These are phyloP conservation scores for Neotropicomus parvogracilis DNA, from an alignment of 1,284 basidiomycete species.

Conservation along the genomic window DNA sequence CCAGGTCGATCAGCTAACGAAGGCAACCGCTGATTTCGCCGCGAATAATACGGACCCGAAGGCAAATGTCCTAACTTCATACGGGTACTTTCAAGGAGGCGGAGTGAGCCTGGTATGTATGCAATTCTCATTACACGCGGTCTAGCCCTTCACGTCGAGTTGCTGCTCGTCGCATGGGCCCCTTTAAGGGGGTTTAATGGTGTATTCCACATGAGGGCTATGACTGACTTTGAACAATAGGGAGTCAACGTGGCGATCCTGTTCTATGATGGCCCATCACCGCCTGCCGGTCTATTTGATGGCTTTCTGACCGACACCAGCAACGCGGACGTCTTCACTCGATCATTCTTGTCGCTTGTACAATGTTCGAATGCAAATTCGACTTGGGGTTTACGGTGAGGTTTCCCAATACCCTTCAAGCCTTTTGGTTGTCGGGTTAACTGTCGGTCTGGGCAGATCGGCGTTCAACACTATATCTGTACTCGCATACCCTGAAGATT, in stretches of 20 bases:
- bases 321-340: conserved; percentile 32
- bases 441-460: conserved; percentile 11
- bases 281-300: conserved; percentile 44
- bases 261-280: conserved; percentile 44
- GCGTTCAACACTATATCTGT: conserved; percentile 26
- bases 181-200: conserved; percentile 1
- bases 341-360: conserved; percentile 37
- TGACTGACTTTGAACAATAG: conserved; percentile 12
- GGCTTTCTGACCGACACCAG: conserved; percentile 34
- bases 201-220: conserved; percentile 1
- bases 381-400: conserved; percentile 25
- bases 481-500: conserved; percentile 18
- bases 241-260: conserved; percentile 23
- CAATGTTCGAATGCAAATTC: conserved; percentile 17
- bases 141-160: conserved; percentile 1
- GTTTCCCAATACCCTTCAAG: background rate
- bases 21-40: conserved; percentile 52
- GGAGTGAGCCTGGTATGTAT: conserved; percentile 31
- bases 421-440: background rate
- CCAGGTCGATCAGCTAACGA: conserved; percentile 22
- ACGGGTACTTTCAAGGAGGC: conserved; percentile 38
- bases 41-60: conserved; percentile 55
- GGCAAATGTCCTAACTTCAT: conserved; percentile 55
- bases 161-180: background rate
- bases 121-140: conserved; percentile 1